phyloP scores from a whole-genome alignment of 2,329 filamentous ascomycete genomes.

The Colletotrichum spaethianum region DNA sequence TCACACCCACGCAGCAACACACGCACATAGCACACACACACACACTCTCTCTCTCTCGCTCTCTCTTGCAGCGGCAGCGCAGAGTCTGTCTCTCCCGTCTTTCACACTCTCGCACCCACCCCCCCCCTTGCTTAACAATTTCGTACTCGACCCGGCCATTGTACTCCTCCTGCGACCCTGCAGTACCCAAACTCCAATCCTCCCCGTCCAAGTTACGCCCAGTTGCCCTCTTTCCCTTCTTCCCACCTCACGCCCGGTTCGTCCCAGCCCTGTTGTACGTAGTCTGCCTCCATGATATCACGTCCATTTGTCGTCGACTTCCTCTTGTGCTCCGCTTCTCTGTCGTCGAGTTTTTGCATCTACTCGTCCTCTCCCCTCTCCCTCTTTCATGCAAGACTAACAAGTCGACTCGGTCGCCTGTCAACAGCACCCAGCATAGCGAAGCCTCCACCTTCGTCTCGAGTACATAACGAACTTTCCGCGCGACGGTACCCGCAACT shows the following conservation, averaged over 20 bases:
- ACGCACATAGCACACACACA: neutral
- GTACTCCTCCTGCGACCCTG: slow-evolving; percentile 10
- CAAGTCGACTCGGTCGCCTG: slow-evolving; percentile 30
- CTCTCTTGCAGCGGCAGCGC: neutral
- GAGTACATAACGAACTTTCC: slow-evolving; percentile 39
- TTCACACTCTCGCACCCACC: neutral
- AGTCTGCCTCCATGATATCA: slow-evolving; percentile 39
- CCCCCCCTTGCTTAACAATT: slow-evolving; percentile 38
- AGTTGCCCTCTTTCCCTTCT: slow-evolving; percentile 27
- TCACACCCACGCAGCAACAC: slow-evolving; percentile 2
- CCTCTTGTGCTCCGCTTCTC: slow-evolving; percentile 29
- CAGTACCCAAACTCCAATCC: slow-evolving; percentile 31
- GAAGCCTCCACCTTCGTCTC: slow-evolving; percentile 38
- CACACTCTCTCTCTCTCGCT: too few relatives aligned
- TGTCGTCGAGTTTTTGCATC: slow-evolving; percentile 8
- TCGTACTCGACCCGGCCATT: slow-evolving; percentile 34
- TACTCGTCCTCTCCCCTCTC: neutral
- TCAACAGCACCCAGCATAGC: slow-evolving; percentile 31
- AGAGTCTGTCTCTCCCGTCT: slow-evolving; percentile 1
- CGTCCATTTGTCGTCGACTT: slow-evolving; percentile 26
- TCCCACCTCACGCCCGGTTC: slow-evolving; percentile 35
- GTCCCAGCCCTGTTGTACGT: slow-evolving; percentile 41
- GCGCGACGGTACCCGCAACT: slow-evolving; percentile 40
- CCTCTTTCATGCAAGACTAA: slow-evolving; percentile 26
- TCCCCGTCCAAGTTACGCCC: slow-evolving; percentile 25